Conservation (phyloP, 768 basidiomycete species). For the Boletus pseudo-olivaceus region DNA sequence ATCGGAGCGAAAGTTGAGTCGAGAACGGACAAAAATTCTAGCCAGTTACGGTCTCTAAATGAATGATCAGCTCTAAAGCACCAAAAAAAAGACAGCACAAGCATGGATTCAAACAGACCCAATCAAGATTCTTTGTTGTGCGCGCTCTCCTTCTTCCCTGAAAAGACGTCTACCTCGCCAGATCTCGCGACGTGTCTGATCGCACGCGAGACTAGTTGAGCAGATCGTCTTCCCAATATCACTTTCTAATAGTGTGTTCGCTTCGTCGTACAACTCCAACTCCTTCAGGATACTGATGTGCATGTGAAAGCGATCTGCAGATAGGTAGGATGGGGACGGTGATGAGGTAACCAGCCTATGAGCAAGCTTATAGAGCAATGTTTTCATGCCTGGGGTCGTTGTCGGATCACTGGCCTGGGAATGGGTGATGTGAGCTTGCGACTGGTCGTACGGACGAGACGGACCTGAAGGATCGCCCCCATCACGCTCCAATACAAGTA, state of each 20-base stretch:
- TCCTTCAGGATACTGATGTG: conserved; percentile 71
- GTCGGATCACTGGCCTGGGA: conserved; percentile 68
- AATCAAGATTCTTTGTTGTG: conserved; percentile 56
- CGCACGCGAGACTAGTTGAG: conserved; percentile 65
- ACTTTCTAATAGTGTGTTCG: conserved; percentile 61
- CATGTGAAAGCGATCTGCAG: conserved; percentile 74
- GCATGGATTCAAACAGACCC: conserved; percentile 42
- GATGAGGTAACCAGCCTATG: conserved; percentile 68
- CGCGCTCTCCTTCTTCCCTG: conserved; percentile 59
- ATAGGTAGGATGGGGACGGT: conserved; percentile 57
- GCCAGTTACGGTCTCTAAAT: conserved; percentile 79
- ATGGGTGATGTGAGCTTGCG: conserved; percentile 7
- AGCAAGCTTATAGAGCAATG: conserved; percentile 72
- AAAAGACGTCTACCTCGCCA: conserved; percentile 54
- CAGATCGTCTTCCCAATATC: conserved; percentile 68
- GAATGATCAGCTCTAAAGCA: conserved; percentile 19
- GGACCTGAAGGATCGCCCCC: conserved; percentile 75
- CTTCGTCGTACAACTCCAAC: conserved; percentile 66
- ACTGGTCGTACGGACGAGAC: neutral
- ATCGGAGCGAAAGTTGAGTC: conserved; percentile 58
- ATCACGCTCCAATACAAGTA: conserved; percentile 84
- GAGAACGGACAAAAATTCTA: conserved; percentile 73
- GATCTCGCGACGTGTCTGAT: conserved; percentile 72
- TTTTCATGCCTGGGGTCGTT: conserved; percentile 60
- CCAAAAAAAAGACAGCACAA: conserved; percentile 6